Evolutionary conservation across 202 grass and related monocot genomes (phyloP), one percentile per base, ranked within the genome.

Genomic region (Eragrostis tef): DNA sequence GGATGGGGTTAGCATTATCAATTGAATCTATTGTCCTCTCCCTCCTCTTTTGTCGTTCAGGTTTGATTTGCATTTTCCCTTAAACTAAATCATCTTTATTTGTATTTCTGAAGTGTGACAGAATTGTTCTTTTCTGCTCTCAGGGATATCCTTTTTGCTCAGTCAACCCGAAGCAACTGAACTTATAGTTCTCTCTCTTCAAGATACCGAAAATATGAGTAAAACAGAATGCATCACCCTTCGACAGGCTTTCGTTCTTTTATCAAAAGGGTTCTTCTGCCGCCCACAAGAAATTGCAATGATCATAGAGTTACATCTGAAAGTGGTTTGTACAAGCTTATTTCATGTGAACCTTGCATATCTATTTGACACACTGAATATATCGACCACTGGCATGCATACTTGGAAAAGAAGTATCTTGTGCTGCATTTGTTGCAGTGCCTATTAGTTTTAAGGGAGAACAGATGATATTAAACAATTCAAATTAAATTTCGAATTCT

Each of bases 41-140:
- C 85, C 88, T 98, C 81, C 92, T 98, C 43, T 91, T 98, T 54
- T 89, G 85, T 84, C 95, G 88, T 85, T 90, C 95, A 98, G 95
- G 95, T 98, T 77, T 13, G 82, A 41, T 76, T 34, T 15, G 17
- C 25, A 78, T n/a, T 20, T 82, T 71, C 59, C 67, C 64, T 81
- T 43, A 53, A 70, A 75, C 14, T 74, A 52, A 19, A 74, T 79
- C 11, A 57, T 75, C 62, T 43, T 56, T 64, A 48, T 68, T 51
- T 73, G 58, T 12, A 42, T 56, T 77, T 45, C 25, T 46, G 43
- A 69, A 39, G 59, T 52, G 57, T 71, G 14, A 71, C n/a, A 78
- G 66, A 66, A 11, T 76, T 53, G 36, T 52, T 22, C 50, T 52
- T 61, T 79, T 85, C 24, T 67, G 62, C 88, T 86, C 72, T 68